phyloP scores from a whole-genome alignment of 2,329 filamentous ascomycete species.

The Ambrosiella beaveri region DNA sequence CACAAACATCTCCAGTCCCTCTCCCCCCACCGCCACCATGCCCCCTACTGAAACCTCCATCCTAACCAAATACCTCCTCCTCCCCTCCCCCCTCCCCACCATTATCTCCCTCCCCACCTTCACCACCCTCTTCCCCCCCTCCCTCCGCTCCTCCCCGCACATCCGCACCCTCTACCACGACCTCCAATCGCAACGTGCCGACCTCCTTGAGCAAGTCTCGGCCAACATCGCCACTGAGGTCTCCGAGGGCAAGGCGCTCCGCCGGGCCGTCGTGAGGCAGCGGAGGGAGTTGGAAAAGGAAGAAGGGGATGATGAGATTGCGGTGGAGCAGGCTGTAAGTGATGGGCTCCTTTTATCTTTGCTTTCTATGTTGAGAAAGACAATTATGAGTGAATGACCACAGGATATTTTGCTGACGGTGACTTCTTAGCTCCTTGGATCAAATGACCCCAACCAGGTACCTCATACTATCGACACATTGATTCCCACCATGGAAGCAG shows the following conservation, averaged over 20 bases:
- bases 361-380: neutral
- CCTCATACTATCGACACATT: conserved; percentile 34
- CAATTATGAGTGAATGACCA: neutral
- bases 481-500: conserved; percentile 50
- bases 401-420: neutral
- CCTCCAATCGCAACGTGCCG: conserved; percentile 56
- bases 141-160: conserved; percentile 44
- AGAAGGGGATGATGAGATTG: conserved; percentile 43
- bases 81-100: conserved; percentile 55
- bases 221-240: conserved; percentile 48
- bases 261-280: conserved; percentile 37
- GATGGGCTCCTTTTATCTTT: neutral
- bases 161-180: conserved; percentile 61
- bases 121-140: conserved; percentile 54
- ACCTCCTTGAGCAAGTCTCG: conserved; percentile 49
- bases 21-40: conserved; percentile 29
- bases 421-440: neutral
- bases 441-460: conserved; percentile 34
- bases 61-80: conserved; percentile 59
- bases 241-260: conserved; percentile 29
- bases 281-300: conserved; percentile 28
- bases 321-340: conserved; percentile 41
- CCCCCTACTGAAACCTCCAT: conserved; percentile 58
- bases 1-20: neutral
- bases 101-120: conserved; percentile 61